These are phyloP conservation scores for Fusarium sp. DNA, from an alignment of 2,329 filamentous ascomycete genomes.

Conservation along the genomic window DNA sequence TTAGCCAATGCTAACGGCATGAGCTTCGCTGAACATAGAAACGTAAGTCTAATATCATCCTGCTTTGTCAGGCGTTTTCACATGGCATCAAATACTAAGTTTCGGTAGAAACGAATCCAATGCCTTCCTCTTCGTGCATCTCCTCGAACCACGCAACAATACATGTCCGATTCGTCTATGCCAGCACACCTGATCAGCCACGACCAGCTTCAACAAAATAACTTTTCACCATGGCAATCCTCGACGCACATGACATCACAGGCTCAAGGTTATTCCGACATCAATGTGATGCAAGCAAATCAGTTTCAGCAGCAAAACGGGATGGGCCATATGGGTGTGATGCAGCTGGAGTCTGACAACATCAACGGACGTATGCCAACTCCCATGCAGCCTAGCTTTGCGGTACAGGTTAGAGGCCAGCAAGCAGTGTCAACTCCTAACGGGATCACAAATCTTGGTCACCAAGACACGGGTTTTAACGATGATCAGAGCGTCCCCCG, in stretches of 20 bases:
- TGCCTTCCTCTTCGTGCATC: slow-evolving; percentile 64
- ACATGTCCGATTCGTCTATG: slow-evolving; percentile 51
- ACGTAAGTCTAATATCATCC: slow-evolving; percentile 54
- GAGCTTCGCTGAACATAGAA: slow-evolving; percentile 65
- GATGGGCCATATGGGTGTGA: slow-evolving; percentile 17
- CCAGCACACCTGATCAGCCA: slow-evolving; percentile 58
- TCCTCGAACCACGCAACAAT: slow-evolving; percentile 52
- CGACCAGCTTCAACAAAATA: slow-evolving; percentile 51
- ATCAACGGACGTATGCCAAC: slow-evolving; percentile 66
- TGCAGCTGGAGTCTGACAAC: slow-evolving; percentile 40
- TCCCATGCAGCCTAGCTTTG: slow-evolving; percentile 70
- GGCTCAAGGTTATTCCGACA: slow-evolving; percentile 56
- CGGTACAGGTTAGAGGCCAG: slow-evolving; percentile 66
- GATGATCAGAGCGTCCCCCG: slow-evolving; percentile 62
- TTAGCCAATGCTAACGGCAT: slow-evolving; percentile 52
- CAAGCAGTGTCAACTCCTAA: slow-evolving; percentile 57
- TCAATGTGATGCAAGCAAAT: slow-evolving; percentile 64
- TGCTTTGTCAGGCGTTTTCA: not conserved
- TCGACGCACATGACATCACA: slow-evolving; percentile 35
- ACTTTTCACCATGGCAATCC: slow-evolving; percentile 52
- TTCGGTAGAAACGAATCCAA: slow-evolving; percentile 65
- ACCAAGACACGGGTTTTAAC: slow-evolving; percentile 56
- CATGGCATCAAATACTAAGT: slow-evolving; percentile 34
- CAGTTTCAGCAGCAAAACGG: slow-evolving; percentile 27
- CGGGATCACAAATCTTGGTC: slow-evolving; percentile 55